A percentile compares a stretch with the other conserved stretches of the same genome.
Evolutionary conservation across 1,284 basidiomycete genomes (phyloP).

Genomic region (Pseudozyma thailandica): DNA sequence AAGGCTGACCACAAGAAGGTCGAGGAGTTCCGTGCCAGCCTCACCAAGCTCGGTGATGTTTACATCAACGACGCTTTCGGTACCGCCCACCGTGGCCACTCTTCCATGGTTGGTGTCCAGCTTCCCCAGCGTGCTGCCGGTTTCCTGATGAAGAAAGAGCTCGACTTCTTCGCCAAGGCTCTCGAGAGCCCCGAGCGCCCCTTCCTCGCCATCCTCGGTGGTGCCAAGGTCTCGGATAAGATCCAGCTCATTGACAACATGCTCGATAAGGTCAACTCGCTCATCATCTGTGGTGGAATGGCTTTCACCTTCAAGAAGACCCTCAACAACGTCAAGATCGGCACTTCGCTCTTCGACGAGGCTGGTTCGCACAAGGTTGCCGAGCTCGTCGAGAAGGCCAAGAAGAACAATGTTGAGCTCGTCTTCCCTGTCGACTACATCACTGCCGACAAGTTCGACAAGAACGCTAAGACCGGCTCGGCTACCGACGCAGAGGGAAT

Average conservation of each 20-base stretch:
- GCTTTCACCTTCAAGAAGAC: constrained; percentile 99
- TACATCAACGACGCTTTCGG: constrained; percentile 99
- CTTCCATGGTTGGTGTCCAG: constrained; percentile 96
- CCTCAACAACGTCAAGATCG: constrained; percentile 85
- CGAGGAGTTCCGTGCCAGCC: constrained; percentile 82
- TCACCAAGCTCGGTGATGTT: constrained; percentile 93
- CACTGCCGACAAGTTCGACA: constrained; percentile 93
- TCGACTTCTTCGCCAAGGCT: constrained; percentile 98
- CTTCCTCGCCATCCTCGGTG: constrained; percentile 97
- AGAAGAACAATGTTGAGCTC: constrained; percentile 90
- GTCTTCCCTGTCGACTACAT: constrained; percentile 96
- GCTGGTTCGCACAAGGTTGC: constrained; percentile 89
- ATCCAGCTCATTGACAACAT: constrained; percentile 99
- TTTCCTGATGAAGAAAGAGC: constrained; percentile 98
- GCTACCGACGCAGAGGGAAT: constrained; percentile 88
- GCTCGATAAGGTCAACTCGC: constrained; percentile 96
- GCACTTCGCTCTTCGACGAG: constrained; percentile 91
- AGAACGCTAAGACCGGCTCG: constrained; percentile 81
- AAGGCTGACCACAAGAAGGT: constrained; percentile 89
- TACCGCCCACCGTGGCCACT: constrained; percentile 97
- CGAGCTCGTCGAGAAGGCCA: constrained; percentile 88
- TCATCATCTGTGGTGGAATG: constrained; percentile 99
- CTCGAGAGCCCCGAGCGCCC: constrained; percentile 93
- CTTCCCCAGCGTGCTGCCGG: constrained; percentile 92
- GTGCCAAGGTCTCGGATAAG: constrained; percentile 99